A percentile compares a stretch with the other conserved stretches of the same genome.
These are phyloP conservation scores for Salvia hispanica DNA, from an alignment of 257 asterid genomes.

Conservation along the genomic window DNA sequence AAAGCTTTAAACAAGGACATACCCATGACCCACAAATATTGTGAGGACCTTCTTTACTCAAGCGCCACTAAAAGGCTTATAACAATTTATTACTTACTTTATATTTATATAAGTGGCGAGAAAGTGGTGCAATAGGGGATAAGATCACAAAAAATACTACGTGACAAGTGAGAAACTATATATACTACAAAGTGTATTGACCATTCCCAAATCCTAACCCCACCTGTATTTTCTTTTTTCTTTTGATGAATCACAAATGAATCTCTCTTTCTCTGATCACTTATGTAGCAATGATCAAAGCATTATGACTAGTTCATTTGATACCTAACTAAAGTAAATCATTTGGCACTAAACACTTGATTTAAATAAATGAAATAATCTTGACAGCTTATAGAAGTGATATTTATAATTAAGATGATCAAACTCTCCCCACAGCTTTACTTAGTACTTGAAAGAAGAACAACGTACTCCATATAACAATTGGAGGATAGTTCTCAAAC, in stretches of 20 bases:
- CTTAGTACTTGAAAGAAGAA: not conserved
- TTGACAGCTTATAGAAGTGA: not conserved
- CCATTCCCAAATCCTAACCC: not conserved
- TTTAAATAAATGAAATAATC: not conserved
- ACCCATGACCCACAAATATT: constrained; percentile 48
- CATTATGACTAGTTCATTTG: constrained; percentile 9
- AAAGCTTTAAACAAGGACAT: constrained; percentile 23
- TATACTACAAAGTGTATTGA: constrained; percentile 6
- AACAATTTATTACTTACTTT: constrained; percentile 4
- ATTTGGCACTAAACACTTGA: not conserved
- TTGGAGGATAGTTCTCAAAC: not conserved
- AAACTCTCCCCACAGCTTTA: not conserved
- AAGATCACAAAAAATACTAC: constrained; percentile 21
- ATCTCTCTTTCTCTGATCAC: constrained; percentile 29
- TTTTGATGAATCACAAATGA: constrained; percentile 11
- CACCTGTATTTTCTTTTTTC: not conserved
- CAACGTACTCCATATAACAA: not conserved
- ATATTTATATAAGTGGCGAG: constrained; percentile 13
- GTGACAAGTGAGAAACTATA: constrained; percentile 30
- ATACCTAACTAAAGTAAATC: not conserved
- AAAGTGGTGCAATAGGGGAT: constrained; percentile 19
- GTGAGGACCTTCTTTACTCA: constrained; percentile 23
- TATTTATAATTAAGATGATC: not conserved
- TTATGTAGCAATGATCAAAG: constrained; percentile 35
- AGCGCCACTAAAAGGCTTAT: constrained; percentile 35